Evolutionary conservation across 1,284 basidiomycete genomes (phyloP), one percentile per base, ranked within the genome.

Genomic region (Ceratorhiza oryzae-sativae): DNA sequence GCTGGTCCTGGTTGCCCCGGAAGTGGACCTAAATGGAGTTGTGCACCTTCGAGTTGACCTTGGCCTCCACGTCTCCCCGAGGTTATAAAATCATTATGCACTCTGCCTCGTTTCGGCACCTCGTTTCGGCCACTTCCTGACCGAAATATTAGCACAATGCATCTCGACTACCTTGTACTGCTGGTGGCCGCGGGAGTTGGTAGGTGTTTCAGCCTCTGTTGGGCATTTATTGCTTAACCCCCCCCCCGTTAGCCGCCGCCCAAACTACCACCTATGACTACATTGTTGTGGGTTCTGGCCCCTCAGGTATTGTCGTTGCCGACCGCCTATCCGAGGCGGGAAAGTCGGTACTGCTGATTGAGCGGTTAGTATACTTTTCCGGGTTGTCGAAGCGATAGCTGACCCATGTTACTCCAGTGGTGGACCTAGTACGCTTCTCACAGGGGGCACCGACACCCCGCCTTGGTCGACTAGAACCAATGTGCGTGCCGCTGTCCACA

Each of bases 271-370:
- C 15, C 10, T 55, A 32, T 73, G 87, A 89, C 76, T 88, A 88
- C 73, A 86, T 89, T 75, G 80, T 88, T 65, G 87, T 89, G 55
- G 87, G 87, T 45, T 83, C 83, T 59, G 87, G 87, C 12, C 82
- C 86, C 4, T 86, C 83, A 72, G 83, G 83, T 51, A 80, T 83
- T 63, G 80, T 84, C 62, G 74, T 83, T 23, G 87, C 87, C 0
- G 87, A 89, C 76, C 83, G 87, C 51, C 79, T 89, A 0, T 86
- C 86, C 3, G 84, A 88, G 77, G 83, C 85, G 39, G 86, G 86
- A 32, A 88, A 88, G 32, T 32, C 49, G 23, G 72, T 73, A 0
- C 41, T 73, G 5, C 34, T 73, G 27, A 46, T 73, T 36, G 72
- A 73, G 48, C 58, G 58, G 53, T 58, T 48, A 45, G 63, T 34